Base-by-base conservation (phyloP, 305 asterid genomes). In the Euphrasia arctica region DNA sequence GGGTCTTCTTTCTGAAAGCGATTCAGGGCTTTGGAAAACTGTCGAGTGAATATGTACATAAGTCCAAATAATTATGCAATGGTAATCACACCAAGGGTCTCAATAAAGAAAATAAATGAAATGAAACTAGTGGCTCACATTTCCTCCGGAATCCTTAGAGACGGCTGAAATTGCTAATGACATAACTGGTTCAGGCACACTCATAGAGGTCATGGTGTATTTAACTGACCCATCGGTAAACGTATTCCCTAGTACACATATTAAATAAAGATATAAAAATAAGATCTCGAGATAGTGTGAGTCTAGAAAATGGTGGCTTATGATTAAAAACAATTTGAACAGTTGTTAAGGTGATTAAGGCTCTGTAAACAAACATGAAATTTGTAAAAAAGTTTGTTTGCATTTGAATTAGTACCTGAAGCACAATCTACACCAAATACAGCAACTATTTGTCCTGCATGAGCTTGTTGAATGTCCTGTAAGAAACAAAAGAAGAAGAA, bases 151-250 rank as follows among this genome's bases (percentile, higher is more conserved):
- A 77, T 94, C 99, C 71, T 94, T 94, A 4, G 96, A 94, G 79
- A 88, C 95, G 7, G 96, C 88, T 54, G 95, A 83, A 78, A 94
- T 81, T 67, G 99, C 99, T 72, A 94, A 80, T 67, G 99, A 94
- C 99, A 94, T 90, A 74, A 94, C 99, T 67, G 98, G 99, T 78
- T 94, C 99, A 28, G 98, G 99, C 65, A 94, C 97, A 80, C 87
- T 94, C 99, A 94, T 94, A 10, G 99, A 90, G 62, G 96, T 88
- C 99, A 94, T 94, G 70, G 99, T 94, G 79, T 94, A 94, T 76
- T 65, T 82, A 51, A 94, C 95, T 29, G 96, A 85, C 47, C 99
- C 99, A 72, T 94, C 96, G 5, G 99, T 94, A 75, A 94, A 90
- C 64, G 99, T 90, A 80, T 94, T 97, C 76, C 99, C 99, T 94